A percentile compares a stretch with the other conserved stretches of the same genome.
Evolutionary conservation across 2,329 filamentous ascomycete genomes (phyloP).

Genomic region (Penicillium polonicum): DNA sequence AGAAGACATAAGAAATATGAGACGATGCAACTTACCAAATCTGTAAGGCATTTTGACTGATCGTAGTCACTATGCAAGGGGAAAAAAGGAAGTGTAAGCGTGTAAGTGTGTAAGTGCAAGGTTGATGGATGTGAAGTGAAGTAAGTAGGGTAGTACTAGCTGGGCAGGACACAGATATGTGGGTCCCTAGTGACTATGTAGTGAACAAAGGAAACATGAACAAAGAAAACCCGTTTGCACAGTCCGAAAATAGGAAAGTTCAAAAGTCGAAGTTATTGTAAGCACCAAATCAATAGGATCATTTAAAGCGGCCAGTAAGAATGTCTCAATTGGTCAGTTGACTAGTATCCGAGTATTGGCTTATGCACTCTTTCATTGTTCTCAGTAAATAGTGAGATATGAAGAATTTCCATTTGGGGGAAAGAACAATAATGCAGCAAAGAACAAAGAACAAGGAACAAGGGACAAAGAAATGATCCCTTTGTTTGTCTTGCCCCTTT

Average conservation of each 20-base stretch:
- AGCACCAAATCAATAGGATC: neutral
- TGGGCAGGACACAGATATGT: neutral
- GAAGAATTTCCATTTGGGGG: neutral
- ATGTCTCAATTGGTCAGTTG: neutral
- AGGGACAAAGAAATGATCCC: too few relatives aligned
- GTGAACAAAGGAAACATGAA: neutral
- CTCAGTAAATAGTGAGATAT: neutral
- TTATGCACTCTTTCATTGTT: neutral
- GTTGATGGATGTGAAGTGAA: neutral
- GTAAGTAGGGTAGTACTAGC: neutral
- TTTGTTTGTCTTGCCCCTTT: neutral
- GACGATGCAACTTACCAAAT: constrained; percentile 25
- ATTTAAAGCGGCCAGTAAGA: neutral
- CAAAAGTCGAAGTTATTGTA: neutral
- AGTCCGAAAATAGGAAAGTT: neutral
- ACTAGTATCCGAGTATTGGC: neutral
- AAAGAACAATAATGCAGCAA: neutral
- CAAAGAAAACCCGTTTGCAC: neutral
- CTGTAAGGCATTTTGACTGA: constrained; percentile 21
- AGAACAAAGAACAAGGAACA: neutral
- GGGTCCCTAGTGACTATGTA: too few relatives aligned
- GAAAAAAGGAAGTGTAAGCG: neutral
- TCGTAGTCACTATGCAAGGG: neutral
- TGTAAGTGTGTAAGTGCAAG: neutral
- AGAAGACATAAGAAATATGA: neutral